Evolutionary conservation across 2,329 filamentous ascomycete species (phyloP).

Genomic region (Seiridium unicorne): DNA sequence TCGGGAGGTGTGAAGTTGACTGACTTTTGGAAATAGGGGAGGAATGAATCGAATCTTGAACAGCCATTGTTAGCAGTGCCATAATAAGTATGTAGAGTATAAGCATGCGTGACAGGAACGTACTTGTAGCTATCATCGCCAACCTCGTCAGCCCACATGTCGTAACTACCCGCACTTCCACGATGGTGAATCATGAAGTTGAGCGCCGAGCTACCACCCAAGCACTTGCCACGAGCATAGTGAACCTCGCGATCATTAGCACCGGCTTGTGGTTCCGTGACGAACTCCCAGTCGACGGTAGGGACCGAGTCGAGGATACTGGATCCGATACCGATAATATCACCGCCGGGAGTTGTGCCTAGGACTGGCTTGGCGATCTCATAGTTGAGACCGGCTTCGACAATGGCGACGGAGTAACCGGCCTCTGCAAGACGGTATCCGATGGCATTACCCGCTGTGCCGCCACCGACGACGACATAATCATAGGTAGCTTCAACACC

Average conservation of each 20-base stretch:
- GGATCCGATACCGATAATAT: constrained; percentile 17
- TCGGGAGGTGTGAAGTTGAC: constrained; percentile 28
- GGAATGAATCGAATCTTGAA: constrained; percentile 11
- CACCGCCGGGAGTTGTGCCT: constrained; percentile 11
- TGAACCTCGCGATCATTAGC: constrained; percentile 14
- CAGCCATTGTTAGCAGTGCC: not conserved
- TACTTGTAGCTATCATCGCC: constrained; percentile 23
- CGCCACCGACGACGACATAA: constrained; percentile 33
- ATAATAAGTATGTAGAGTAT: too few relatives aligned
- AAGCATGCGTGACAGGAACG: not conserved
- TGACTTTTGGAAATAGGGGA: constrained; percentile 24
- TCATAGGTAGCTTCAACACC: constrained; percentile 13
- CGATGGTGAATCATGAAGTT: constrained; percentile 31
- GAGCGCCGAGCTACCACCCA: constrained; percentile 26
- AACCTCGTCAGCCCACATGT: constrained; percentile 22
- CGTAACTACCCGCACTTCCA: constrained; percentile 20
- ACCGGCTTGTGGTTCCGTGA: constrained; percentile 18
- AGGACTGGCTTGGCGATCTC: constrained; percentile 23
- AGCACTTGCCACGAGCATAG: constrained; percentile 28
- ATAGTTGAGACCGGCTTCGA: constrained; percentile 36
- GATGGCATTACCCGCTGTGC: constrained; percentile 34
- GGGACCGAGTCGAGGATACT: constrained; percentile 9
- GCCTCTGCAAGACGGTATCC: constrained; percentile 28
- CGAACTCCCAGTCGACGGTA: constrained; percentile 23
- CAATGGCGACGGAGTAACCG: constrained; percentile 29